Evolutionary conservation across 306 rosid species (phyloP), one percentile per base, ranked within the genome.

Genomic region (Cucurbita moschata): DNA sequence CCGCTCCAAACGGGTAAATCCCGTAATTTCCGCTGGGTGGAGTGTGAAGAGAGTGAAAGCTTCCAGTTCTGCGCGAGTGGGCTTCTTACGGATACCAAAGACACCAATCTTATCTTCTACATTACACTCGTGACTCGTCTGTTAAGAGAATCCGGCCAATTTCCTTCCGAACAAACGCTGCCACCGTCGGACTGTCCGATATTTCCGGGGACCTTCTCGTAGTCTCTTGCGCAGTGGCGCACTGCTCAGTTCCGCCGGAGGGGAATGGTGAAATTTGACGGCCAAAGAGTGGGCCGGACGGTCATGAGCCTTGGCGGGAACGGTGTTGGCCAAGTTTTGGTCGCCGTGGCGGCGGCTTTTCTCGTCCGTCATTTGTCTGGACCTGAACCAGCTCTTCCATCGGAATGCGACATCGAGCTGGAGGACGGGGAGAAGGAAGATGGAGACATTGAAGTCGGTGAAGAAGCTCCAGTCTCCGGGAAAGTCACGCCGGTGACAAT

Each of bases 311-410:
- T 90, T 50, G 87, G 90, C 35, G 87, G 89, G 51, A 86, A 82
- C 61, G 91, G 95, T 35, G 14, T 94, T 1, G 96, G 88, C 52
- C 96, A 85, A 81, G 80, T 88, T 47, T 80, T 87, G n/a, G 79
- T 85, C 35, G 94, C 96, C 57, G 83, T 89, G 15, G 90, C 97
- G 19, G 81, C 82, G 0, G 89, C 94, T 16, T 54, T 93, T 37
- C 82, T 93, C 10, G 43, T 90, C 83, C 98, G 98, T 47, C 76
- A 87, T 68, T 81, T 93, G 85, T 79, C 92, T 38, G 84, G 85
- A 26, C 90, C 92, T 5, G 90, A 92, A 73, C 93, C 97, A 4
- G 90, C 75, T n/a, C 76, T 84, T 73, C 74, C 14, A 67, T 86
- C 87, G 83, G 94, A 85, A 1, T 21, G 71, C 50, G 84, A 87